These are phyloP conservation scores for Trifolium fragiferum DNA, from an alignment of 306 rosid genomes.

Conservation along the genomic window DNA sequence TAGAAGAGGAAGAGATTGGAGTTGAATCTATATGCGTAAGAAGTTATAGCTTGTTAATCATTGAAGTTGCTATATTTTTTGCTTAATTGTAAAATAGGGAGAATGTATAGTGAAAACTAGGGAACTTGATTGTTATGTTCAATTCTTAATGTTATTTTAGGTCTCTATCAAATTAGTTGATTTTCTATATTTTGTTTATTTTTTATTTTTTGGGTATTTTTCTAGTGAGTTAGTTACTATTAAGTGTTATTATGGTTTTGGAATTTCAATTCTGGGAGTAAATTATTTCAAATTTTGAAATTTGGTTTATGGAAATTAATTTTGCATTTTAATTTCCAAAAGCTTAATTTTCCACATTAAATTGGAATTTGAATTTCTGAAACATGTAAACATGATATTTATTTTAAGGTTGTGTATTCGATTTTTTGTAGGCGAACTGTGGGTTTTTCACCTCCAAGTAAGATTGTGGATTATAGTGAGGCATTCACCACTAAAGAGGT, in stretches of 20 bases:
- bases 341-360: background rate
- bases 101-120: too few species aligned
- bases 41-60: too few species aligned
- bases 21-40: too few species aligned
- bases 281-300: background rate
- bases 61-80: too few species aligned
- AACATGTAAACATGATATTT: background rate
- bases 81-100: too few species aligned
- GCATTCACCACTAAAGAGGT: slow-evolving; percentile 31
- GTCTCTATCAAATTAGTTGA: too few species aligned
- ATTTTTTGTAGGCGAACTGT: background rate
- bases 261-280: slow-evolving; percentile 1
- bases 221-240: too few species aligned
- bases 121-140: too few species aligned
- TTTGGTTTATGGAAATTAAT: background rate
- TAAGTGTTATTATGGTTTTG: background rate
- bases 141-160: too few species aligned
- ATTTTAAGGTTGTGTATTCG: background rate
- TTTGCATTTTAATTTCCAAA: background rate
- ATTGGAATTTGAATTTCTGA: background rate
- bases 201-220: too few species aligned
- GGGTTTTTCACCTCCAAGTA: slow-evolving; percentile 15
- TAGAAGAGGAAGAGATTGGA: background rate
- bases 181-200: too few species aligned
- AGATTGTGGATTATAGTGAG: slow-evolving; percentile 21